Evolutionary conservation across 1,284 basidiomycete species (phyloP).

Genomic region (Tylopilus orsonianus): DNA sequence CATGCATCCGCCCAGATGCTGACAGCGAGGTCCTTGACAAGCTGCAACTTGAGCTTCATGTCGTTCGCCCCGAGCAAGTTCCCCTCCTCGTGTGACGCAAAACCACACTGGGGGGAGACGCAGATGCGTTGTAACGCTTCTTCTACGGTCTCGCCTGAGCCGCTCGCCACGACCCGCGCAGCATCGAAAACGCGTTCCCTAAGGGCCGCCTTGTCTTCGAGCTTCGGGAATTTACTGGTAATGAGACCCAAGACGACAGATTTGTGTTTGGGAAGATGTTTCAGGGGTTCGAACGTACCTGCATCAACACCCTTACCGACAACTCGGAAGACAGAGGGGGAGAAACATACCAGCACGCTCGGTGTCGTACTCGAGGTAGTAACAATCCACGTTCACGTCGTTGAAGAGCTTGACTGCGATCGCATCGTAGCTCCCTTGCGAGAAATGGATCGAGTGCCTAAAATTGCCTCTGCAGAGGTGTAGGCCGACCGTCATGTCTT

Average conservation of each 20-base stretch:
- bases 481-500: conserved; percentile 66
- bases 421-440: conserved; percentile 71
- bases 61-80: conserved; percentile 36
- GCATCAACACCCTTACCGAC: too few species aligned
- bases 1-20: conserved; percentile 28
- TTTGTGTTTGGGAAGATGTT: conserved; percentile 65
- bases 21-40: conserved; percentile 26
- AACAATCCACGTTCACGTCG: conserved; percentile 71
- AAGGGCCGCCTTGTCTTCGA: conserved; percentile 64
- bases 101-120: conserved; percentile 76
- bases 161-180: conserved; percentile 55
- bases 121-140: conserved; percentile 61
- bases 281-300: conserved; percentile 60
- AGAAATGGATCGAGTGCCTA: conserved; percentile 63
- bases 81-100: conserved; percentile 67
- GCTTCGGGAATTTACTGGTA: conserved; percentile 65
- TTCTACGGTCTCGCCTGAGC: conserved; percentile 51
- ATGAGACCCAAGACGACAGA: conserved; percentile 72
- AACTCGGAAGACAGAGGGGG: accelerated
- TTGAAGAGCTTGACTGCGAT: conserved; percentile 77
- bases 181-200: conserved; percentile 64
- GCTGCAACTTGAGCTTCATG: conserved; percentile 26
- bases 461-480: conserved; percentile 84
- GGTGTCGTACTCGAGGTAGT: conserved; percentile 82
- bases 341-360: conserved; percentile 57